These are phyloP conservation scores for Claviceps quebecensis DNA, from an alignment of 2,329 filamentous ascomycete genomes.

Conservation along the genomic window DNA sequence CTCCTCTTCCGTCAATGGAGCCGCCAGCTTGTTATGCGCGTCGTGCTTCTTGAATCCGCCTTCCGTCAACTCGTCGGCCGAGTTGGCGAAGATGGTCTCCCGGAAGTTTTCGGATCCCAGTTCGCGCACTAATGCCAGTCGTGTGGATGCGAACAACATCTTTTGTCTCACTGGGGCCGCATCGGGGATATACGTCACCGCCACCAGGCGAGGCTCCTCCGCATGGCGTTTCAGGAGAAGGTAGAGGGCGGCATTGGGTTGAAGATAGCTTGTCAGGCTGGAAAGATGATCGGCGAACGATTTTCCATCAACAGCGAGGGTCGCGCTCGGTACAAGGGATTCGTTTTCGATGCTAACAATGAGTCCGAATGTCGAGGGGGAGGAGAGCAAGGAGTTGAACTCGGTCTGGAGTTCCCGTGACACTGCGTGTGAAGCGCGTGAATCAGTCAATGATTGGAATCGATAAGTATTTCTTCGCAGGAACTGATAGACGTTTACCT, in stretches of 20 bases:
- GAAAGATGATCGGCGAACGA: conserved; percentile 52
- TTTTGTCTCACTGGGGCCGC: conserved; percentile 68
- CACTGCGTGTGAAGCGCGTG: conserved; percentile 29
- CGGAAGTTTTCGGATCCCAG: conserved; percentile 67
- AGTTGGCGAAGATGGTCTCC: conserved; percentile 61
- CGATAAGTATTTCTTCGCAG: neutral
- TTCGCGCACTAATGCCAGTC: conserved; percentile 61
- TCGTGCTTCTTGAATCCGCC: conserved; percentile 62
- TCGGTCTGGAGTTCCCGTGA: conserved; percentile 63
- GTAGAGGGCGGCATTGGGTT: conserved; percentile 55
- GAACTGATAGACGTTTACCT: conserved; percentile 29
- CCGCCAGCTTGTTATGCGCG: conserved; percentile 46
- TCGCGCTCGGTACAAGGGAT: conserved; percentile 45
- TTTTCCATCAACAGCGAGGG: conserved; percentile 37
- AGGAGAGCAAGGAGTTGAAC: conserved; percentile 55
- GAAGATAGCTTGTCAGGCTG: conserved; percentile 48
- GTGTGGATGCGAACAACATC: conserved; percentile 71
- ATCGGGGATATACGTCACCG: conserved; percentile 69
- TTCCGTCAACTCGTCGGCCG: conserved; percentile 51
- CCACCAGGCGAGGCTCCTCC: conserved; percentile 43
- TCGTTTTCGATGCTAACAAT: conserved; percentile 58
- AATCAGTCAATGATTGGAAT: neutral
- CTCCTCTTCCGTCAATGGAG: conserved; percentile 71
- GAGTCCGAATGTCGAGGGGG: conserved; percentile 50
- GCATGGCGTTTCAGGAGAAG: conserved; percentile 58